Evolutionary conservation across 148 eudicot species (phyloP), one percentile per base, ranked within the genome.

Genomic region (Vaccinium macrocarpon): DNA sequence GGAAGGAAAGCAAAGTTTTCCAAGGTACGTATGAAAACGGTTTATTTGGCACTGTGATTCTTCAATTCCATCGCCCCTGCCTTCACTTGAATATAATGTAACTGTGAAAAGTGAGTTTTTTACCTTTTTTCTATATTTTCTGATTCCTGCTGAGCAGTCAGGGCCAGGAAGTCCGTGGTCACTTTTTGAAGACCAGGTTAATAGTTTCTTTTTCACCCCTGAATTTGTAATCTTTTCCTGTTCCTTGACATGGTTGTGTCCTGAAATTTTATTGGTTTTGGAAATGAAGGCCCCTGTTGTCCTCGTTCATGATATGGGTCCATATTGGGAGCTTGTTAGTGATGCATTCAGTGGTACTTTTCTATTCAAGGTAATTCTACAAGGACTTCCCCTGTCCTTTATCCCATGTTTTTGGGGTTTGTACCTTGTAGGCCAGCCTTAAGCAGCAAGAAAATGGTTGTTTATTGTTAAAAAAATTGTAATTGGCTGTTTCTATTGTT

Each of bases 291-390:
- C 98, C 35, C 99, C 94, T 90, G 92, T 96, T 84, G 99, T 96
- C 85, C 97, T 96, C 66, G 99, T 92, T 19, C 99, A 96, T 90
- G 99, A 96, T 89, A 87, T 96, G 92, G 99, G 99, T 87, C 99
- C 99, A 64, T 91, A 93, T 81, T 96, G 99, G 99, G 98, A 95
- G 92, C 94, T 96, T 86, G 91, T 96, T 61, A 93, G 97, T 88
- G 98, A 96, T 91, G 96, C 95, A 79, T 87, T 95, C 68, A 96
- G 93, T 89, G 88, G 91, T 88, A 93, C 93, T 83, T 88, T 97
- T 89, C 95, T 90, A 81, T 92, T 92, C 87, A 97, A 97, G 97
- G 98, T 95, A 88, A 59, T 64, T 83, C 50, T 53, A 27, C 51
- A 52, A 9, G 64, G 19, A 51, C 8, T 75, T 74, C 38, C 21